Evolutionary conservation across 2,329 filamentous ascomycete genomes (phyloP), one percentile per base, ranked within the genome.

Genomic region (Talaromyces sp.): DNA sequence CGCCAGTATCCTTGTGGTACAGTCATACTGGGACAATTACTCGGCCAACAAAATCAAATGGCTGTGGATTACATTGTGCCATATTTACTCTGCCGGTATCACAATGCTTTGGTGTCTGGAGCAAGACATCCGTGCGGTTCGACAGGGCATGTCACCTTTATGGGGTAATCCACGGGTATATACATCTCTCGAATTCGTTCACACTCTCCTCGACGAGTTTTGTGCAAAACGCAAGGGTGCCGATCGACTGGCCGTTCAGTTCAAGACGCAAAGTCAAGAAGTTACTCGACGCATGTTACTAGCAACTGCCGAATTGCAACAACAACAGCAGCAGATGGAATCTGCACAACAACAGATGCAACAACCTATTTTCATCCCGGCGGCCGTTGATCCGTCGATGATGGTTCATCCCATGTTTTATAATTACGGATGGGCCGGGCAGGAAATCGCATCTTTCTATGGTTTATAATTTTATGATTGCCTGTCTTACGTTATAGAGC

Each of bases 101-200:
- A 77, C 75, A 9, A 76, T 76, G 31, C 64, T 77, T 18, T 77
- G 75, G 75, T 76, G 75, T 62, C 67, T 77, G 33, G 74, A 77
- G 60, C 73, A 76, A 60, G 76, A 77, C 50, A 68, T 75, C n/a
- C 73, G 72, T 5, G 68, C 72, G 0, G 60, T 75, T 2, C 70
- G 70, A 3, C 71, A 73, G 11, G 71, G 69, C 1, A 72, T 63
- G 2, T 63, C 68, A 4, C 66, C 73, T 1, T 66, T 71, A 4
- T 77, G 75, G 75, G 69, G 73, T 31, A 64, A 64, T 35, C 71
- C 75, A 0, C 73, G 75, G 23, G 75, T 74, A 23, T 71, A 74
- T 58, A 72, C 73, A 6, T 74, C 67, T 2, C 75, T 75, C 37
- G 74, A 77, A 58, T 74, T 72, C 0, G 73, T 74, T 2, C 67